Conservation (phyloP, 805 yeast genomes). For the Priceomyces medius region DNA sequence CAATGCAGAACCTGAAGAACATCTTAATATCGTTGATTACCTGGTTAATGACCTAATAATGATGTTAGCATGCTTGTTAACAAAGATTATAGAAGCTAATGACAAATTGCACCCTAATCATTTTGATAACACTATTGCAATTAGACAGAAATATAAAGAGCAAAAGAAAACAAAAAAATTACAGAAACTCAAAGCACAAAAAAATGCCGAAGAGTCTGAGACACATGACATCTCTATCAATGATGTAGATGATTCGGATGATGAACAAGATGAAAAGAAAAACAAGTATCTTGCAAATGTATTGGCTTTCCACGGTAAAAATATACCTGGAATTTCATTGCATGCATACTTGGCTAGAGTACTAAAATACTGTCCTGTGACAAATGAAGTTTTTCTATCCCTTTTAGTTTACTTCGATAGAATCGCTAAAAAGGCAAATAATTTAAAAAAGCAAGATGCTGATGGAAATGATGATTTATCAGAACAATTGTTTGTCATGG, state of each 20-base stretch:
- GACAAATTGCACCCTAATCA: conserved; percentile 77
- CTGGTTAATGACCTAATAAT: conserved; percentile 77
- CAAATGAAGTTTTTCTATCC: conserved; percentile 92
- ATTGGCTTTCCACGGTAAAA: conserved; percentile 91
- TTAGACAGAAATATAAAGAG: conserved; percentile 36
- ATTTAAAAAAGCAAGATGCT: conserved; percentile 26
- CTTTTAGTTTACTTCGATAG: conserved; percentile 91
- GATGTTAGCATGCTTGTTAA: conserved; percentile 83
- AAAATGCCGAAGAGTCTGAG: conserved; percentile 7
- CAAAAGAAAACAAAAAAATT: conserved; percentile 29
- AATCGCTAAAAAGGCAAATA: conserved; percentile 80
- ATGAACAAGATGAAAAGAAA: conserved; percentile 42
- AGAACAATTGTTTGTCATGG: conserved; percentile 85
- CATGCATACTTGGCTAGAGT: conserved; percentile 89
- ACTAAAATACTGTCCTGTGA: conserved; percentile 96
- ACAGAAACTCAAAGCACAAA: conserved; percentile 15
- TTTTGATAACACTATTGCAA: conserved; percentile 46
- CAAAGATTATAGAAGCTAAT: conserved; percentile 86
- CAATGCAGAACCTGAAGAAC: conserved; percentile 38
- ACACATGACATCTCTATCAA: conserved; percentile 9
- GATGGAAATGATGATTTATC: conserved; percentile 13
- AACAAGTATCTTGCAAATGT: conserved; percentile 64
- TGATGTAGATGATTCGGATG: conserved; percentile 26
- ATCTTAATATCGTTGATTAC: conserved; percentile 74
- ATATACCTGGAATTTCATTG: conserved; percentile 91